Base-by-base conservation (phyloP, 495 filamentous ascomycete species). In the Penicillium verhagenii region DNA sequence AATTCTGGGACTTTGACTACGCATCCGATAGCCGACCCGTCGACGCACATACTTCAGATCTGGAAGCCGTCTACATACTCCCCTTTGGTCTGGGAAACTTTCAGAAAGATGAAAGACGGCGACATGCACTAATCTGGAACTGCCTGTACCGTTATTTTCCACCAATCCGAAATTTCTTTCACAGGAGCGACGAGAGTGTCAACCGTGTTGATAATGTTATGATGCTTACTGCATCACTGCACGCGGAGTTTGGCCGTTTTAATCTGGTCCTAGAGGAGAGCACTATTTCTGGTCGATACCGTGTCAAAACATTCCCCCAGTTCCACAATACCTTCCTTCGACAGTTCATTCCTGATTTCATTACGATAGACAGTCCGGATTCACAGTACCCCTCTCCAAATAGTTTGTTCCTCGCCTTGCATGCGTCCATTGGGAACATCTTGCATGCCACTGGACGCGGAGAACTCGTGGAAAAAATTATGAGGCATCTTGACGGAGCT, bases 361-460 rank as follows among this genome's bases (percentile, higher is more conserved):
- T 24, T 33, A 51, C 24, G 3, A 8, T 57, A 21, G 33, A 24
- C 33, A 46, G 28, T 37, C 48, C 52, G 19, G 54, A 57, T 20
- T n/a, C 31, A 11, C 47, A 38, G 24, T 52, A 39, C 18, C 47
- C 47, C 29, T 6, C 39, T 11, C 28, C 54, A 33, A 38, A 46
- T 14, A 39, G 25, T 18, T 31, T 25, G 23, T 29, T 57, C 16
- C 33, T 52, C 25, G 39, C 38, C 18, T 39, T 57, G 18, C 54
- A 57, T 42, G 38, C 47, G n/a, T 39, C 48, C 25, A 43, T 57
- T 26, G 54, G 33, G 1, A 57, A 57, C 3, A 52, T 57, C 23
- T 42, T 57, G 20, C 38, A 57, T 29, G 47, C 47, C 24, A 57
- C 37, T 47, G 54, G 47, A 2, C 47, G 35, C 11, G 53, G 39